phyloP scores from a whole-genome alignment of 2,329 filamentous ascomycete genomes.

The Tolypocladium tropicale region DNA sequence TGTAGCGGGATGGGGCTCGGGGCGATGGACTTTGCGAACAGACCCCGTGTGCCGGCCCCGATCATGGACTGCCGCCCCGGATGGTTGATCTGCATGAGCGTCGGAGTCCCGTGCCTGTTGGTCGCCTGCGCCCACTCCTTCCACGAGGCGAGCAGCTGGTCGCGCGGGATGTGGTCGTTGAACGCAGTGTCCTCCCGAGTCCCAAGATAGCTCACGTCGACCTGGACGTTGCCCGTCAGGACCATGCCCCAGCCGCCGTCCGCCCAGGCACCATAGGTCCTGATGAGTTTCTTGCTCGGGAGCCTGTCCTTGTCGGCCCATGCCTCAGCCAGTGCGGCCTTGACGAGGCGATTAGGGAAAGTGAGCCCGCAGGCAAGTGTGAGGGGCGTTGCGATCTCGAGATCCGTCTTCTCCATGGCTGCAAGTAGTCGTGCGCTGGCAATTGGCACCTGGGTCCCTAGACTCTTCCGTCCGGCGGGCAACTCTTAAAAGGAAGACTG shows the following conservation, averaged over 20 bases:
- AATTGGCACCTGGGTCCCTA: not conserved
- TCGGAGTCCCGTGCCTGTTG: constrained; percentile 21
- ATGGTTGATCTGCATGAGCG: constrained; percentile 36
- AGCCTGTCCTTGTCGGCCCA: constrained; percentile 29
- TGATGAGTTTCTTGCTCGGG: constrained; percentile 29
- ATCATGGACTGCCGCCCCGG: constrained; percentile 33
- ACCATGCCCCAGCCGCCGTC: constrained; percentile 42
- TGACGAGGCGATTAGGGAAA: constrained; percentile 42
- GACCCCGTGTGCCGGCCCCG: constrained; percentile 24
- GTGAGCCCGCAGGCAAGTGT: constrained; percentile 44
- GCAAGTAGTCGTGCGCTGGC: not conserved
- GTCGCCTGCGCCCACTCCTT: constrained; percentile 22
- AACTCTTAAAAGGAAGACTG: too few relatives aligned
- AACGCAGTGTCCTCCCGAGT: constrained; percentile 21
- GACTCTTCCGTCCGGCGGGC: too few relatives aligned
- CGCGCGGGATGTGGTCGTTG: constrained; percentile 16
- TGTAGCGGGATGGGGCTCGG: constrained; percentile 32
- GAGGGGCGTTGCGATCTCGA: constrained; percentile 23
- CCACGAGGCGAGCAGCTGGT: constrained; percentile 23
- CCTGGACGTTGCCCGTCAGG: constrained; percentile 38
- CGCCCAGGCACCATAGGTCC: constrained; percentile 43
- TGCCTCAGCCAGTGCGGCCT: constrained; percentile 40
- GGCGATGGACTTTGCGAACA: constrained; percentile 28
- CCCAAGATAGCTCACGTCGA: constrained; percentile 28
- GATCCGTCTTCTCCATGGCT: not conserved